Base-by-base conservation (phyloP, 441 rosid species). In the Populus hybrid region DNA sequence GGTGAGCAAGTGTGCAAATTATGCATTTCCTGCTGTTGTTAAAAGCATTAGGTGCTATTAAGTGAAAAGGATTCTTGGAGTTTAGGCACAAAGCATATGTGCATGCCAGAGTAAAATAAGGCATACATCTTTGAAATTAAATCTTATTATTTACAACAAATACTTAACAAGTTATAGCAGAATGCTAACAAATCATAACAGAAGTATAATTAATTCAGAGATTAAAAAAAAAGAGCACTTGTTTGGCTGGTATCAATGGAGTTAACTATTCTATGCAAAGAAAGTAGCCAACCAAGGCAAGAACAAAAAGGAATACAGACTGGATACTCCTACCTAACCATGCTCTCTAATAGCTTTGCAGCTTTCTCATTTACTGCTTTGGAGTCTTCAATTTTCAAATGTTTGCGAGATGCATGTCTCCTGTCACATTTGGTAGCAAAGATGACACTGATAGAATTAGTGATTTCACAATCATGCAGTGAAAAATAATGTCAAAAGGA, bases 291-390 rank as follows among this genome's bases (percentile, higher is more conserved):
- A 46, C 57, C 57, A 46, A 66, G 67, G 59, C 14, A 67, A 38
- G 57, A 66, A 77, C 35, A 24, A 38, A 73, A 2, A 34, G 68
- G 20, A 57, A 59, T 7, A 40, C 10, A 79, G 64, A 42, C 36
- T 14, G 67, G 59, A 64, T 24, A 40, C 24, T 61, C 85, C 75
- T 83, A 95, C 99, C 95, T 86, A 77, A 93, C 82, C 87, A 96
- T 86, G 84, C 74, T 77, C 82, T 90, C 94, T 54, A 92, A 79
- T 65, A 90, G 76, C 77, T 79, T 72, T 73, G 87, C 83, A 85
- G 90, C 89, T 79, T 85, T 96, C 77, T 89, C 94, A 82, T 87
- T 85, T 78, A 83, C 79, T 30, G 82, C 78, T 79, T 81, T 88
- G 69, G 79, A 78, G 68, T 84, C 87, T 71, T 77, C 89, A 75